These are phyloP conservation scores for Pholiota microspora DNA, from an alignment of 768 basidiomycete genomes.

Conservation along the genomic window DNA sequence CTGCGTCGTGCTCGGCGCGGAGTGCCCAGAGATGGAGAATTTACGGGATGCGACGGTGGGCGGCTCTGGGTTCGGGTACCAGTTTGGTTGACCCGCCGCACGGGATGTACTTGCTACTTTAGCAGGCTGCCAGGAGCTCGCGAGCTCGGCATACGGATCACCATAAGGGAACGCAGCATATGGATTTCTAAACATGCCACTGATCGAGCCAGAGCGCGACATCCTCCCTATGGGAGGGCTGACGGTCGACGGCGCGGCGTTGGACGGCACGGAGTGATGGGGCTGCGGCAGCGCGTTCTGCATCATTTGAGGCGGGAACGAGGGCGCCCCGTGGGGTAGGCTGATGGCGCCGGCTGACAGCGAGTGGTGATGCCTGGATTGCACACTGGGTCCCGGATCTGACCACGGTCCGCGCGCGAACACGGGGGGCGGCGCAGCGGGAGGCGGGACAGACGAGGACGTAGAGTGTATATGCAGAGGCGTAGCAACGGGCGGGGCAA, in stretches of 20 bases:
- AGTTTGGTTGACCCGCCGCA: conserved; percentile 19
- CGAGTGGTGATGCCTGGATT: conserved; percentile 41
- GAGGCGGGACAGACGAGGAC: conserved; percentile 17
- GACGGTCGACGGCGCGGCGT: conserved; percentile 23
- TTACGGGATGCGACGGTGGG: conserved; percentile 14
- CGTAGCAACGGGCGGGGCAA: conserved; percentile 16
- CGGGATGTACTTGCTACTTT: conserved; percentile 15
- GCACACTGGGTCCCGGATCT: conserved; percentile 25
- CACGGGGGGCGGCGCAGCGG: conserved; percentile 18
- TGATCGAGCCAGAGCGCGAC: conserved; percentile 58
- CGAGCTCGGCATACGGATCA: conserved; percentile 18
- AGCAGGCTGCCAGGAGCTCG: conserved; percentile 15
- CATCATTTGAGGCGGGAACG: background rate
- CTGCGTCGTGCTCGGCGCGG: conserved; percentile 29
- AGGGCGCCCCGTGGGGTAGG: conserved; percentile 9
- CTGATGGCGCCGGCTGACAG: conserved; percentile 35
- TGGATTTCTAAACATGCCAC: conserved; percentile 36
- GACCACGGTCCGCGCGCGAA: conserved; percentile 36
- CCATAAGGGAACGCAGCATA: conserved; percentile 31
- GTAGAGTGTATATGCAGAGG: conserved; percentile 11
- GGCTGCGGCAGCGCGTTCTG: conserved; percentile 14
- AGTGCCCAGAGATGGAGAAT: conserved; percentile 26
- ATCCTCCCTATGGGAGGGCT: conserved; percentile 48
- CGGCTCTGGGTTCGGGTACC: conserved; percentile 18
- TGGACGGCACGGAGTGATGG: conserved; percentile 20